Conservation (phyloP, 2,329 filamentous ascomycete species). For the Mycosphaerelloides madeirae region DNA sequence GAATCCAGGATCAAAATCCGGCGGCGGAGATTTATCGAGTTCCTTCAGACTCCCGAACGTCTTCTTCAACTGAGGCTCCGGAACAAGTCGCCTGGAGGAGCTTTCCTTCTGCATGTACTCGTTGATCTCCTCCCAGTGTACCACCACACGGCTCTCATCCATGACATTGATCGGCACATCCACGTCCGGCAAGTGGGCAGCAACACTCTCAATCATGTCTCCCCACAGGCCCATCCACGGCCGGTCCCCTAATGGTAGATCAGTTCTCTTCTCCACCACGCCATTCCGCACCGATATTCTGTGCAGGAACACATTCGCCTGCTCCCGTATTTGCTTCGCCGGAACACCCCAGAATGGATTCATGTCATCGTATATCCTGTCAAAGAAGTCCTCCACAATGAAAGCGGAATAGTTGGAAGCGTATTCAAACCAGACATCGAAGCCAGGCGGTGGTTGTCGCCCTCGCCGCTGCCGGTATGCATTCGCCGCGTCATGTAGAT, state of each 20-base stretch:
- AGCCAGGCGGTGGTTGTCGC: constrained; percentile 48
- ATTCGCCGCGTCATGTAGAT: constrained; percentile 36
- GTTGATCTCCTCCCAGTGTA: constrained; percentile 44
- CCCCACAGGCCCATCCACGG: constrained; percentile 41
- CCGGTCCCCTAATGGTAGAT: constrained; percentile 22
- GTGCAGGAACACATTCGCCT: constrained; percentile 36
- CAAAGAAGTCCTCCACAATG: constrained; percentile 49
- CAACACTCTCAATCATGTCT: constrained; percentile 37
- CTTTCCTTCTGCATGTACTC: constrained; percentile 35
- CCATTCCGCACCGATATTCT: constrained; percentile 41
- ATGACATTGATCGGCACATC: constrained; percentile 47
- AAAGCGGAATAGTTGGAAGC: constrained; percentile 40
- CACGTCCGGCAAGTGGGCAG: constrained; percentile 41
- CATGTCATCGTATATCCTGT: constrained; percentile 49
- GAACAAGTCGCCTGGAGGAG: constrained; percentile 26
- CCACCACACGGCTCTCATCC: constrained; percentile 46
- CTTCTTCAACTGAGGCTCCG: constrained; percentile 28
- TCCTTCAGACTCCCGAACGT: constrained; percentile 26
- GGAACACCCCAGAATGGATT: constrained; percentile 47
- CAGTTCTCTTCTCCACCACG: constrained; percentile 30
- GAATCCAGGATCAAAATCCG: constrained; percentile 31
- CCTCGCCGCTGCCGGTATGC: constrained; percentile 43
- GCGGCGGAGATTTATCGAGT: constrained; percentile 24
- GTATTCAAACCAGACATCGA: constrained; percentile 46
- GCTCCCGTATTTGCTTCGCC: constrained; percentile 39